Evolutionary conservation across 2,329 filamentous ascomycete species (phyloP).

Genomic region (Verticillium dahliae): DNA sequence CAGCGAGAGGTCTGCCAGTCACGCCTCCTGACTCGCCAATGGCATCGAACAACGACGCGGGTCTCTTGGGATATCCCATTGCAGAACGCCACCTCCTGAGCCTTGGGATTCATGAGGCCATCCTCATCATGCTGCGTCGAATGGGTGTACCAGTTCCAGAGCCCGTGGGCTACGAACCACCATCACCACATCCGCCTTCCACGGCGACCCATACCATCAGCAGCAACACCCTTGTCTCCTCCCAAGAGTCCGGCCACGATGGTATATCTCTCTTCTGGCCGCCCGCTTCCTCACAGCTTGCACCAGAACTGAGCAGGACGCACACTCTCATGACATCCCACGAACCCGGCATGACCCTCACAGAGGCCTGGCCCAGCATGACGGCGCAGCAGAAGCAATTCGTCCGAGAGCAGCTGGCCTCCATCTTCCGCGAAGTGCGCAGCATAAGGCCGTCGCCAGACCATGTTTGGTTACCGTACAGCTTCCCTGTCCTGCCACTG

Average conservation of each 20-base stretch:
- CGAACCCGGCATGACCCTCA: not conserved
- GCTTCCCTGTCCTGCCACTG: not conserved
- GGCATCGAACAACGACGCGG: not conserved
- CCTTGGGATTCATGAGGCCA: not conserved
- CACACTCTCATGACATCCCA: not conserved
- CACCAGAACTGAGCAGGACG: conserved; percentile 9
- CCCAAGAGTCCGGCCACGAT: not conserved
- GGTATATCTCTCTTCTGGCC: conserved; percentile 16
- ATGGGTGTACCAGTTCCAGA: not conserved
- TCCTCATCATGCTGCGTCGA: not conserved
- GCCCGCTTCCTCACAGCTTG: conserved; percentile 20
- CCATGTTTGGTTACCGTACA: not conserved
- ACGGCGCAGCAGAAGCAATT: not conserved
- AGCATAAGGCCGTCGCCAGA: not conserved
- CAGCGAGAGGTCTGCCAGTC: not conserved
- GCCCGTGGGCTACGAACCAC: not conserved
- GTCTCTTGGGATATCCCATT: not conserved
- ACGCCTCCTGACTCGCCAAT: not conserved
- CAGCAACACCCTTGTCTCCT: not conserved
- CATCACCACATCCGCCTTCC: not conserved
- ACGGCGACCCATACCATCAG: not conserved
- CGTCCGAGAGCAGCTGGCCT: not conserved
- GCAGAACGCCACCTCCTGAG: not conserved
- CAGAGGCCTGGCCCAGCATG: not conserved
- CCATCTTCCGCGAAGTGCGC: not conserved